Evolutionary conservation across 306 rosid genomes (phyloP).

Genomic region (Erythrophleum fordii): DNA sequence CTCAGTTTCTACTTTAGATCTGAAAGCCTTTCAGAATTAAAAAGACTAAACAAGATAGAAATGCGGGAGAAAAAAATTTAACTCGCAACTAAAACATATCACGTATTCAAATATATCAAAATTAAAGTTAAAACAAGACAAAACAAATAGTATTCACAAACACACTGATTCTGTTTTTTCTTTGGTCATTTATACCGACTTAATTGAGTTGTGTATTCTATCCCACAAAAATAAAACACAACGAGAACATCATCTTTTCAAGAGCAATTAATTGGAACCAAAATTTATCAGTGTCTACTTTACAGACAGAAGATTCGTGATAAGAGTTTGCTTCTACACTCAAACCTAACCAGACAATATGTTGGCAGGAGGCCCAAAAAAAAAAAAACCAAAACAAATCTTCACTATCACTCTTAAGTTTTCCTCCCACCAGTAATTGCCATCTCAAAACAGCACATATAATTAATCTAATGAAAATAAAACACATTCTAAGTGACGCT

Average conservation of each 20-base stretch:
- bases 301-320: not conserved
- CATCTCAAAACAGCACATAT: constrained; percentile 37
- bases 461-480: constrained; percentile 37
- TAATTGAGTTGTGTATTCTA: not conserved
- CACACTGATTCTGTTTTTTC: not conserved
- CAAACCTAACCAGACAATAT: not conserved
- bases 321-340: not conserved
- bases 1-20: no score
- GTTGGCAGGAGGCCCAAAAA: not conserved
- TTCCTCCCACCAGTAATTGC: constrained; percentile 35
- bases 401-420: constrained; percentile 26
- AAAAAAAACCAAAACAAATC: not conserved
- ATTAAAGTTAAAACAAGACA: not conserved
- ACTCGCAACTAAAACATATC: not conserved
- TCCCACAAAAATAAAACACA: not conserved
- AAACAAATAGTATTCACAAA: not conserved
- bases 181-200: not conserved
- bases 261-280: not conserved
- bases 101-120: not conserved
- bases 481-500: constrained; percentile 19
- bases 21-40: no score
- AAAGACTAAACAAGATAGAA: not conserved
- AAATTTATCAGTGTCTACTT: not conserved
- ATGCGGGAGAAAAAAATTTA: not conserved
- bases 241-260: not conserved